Conservation (phyloP, 169 alveolate species). For the Amoebophrya sp. region DNA sequence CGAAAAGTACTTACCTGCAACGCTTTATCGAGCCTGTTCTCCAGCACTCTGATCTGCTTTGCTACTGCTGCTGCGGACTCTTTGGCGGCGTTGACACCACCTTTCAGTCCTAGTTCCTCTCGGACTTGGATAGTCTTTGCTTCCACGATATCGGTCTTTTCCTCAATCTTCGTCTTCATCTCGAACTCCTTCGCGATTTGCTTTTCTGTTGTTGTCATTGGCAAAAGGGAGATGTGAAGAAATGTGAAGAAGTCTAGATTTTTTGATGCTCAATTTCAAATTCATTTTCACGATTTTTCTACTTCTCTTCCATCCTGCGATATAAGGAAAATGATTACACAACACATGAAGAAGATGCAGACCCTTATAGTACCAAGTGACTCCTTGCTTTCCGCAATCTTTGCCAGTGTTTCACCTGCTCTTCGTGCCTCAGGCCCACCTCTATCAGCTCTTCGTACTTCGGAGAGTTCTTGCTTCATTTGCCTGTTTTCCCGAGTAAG, state of each 20-base stretch:
- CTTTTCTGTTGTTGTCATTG: background rate
- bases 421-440: constrained; percentile 18
- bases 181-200: background rate
- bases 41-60: constrained; percentile 72
- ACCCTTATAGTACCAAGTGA: background rate
- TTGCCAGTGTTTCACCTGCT: background rate
- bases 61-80: constrained; percentile 63
- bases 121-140: background rate
- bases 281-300: too few species aligned
- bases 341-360: too few species aligned
- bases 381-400: background rate
- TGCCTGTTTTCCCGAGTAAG: constrained; percentile 48
- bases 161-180: background rate
- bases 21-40: constrained; percentile 77
- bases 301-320: too few species aligned
- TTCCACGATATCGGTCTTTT: background rate
- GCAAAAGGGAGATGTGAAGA: too few species aligned
- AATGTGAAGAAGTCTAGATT: too few species aligned
- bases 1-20: constrained; percentile 43
- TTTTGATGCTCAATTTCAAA: too few species aligned
- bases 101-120: constrained; percentile 39
- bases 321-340: too few species aligned
- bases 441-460: background rate
- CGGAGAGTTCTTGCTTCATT: constrained; percentile 42
- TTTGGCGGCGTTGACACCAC: constrained; percentile 64